These are phyloP conservation scores for Eimeria maxima DNA, from an alignment of 169 alveolate genomes.

Conservation along the genomic window DNA sequence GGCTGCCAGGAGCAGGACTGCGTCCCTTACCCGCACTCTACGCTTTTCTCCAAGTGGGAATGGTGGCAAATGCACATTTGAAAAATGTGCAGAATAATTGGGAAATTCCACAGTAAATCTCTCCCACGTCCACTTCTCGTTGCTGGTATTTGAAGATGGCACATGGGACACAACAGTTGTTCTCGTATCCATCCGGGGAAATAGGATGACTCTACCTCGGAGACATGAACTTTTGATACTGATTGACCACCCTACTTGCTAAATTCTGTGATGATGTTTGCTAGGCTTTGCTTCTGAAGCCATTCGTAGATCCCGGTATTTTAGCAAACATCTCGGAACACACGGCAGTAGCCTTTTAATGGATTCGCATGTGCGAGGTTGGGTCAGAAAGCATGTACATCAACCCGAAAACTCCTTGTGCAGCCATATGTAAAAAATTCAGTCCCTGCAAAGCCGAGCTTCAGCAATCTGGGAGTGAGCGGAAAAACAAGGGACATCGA, in stretches of 20 bases:
- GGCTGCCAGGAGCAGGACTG: background rate
- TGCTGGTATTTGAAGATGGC: background rate
- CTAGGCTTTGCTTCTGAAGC: background rate
- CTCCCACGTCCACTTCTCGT: background rate
- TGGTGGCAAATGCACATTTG: background rate
- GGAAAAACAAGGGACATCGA: no score
- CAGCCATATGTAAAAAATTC: background rate
- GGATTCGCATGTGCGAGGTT: background rate
- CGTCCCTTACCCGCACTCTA: background rate
- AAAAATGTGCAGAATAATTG: background rate
- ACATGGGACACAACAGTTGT: no score
- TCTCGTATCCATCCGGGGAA: no score
- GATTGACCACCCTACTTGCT: background rate
- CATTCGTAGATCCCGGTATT: background rate
- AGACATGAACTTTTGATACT: background rate
- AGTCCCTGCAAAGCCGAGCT: background rate
- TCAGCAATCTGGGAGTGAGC: background rate
- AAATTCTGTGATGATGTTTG: background rate
- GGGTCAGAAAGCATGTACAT: background rate
- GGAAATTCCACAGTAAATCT: background rate
- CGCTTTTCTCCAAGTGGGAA: background rate
- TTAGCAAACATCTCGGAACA: background rate
- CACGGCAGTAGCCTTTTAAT: background rate
- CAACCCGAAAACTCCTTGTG: background rate
- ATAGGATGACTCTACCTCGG: no score